A percentile compares a stretch with the other conserved stretches of the same genome.
Evolutionary conservation across 208 protist species (phyloP).

Genomic region (Herpetomonas muscarum): DNA sequence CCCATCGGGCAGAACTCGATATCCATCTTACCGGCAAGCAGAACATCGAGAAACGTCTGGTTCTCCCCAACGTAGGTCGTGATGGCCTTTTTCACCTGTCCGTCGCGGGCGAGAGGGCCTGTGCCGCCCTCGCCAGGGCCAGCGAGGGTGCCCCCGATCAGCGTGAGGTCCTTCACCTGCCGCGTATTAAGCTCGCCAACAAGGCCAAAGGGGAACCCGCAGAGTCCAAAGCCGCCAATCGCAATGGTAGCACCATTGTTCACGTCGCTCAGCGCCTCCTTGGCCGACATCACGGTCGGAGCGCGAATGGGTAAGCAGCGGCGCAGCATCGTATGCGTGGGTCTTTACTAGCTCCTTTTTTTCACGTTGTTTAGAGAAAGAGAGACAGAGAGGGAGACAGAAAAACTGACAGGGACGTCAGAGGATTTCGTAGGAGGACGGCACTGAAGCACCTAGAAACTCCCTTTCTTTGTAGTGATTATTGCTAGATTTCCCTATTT

Average conservation of each 20-base stretch:
- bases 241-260: constrained; percentile 42
- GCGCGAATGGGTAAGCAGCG: constrained; percentile 5
- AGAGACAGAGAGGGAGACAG: too few relatives aligned
- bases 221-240: constrained; percentile 90
- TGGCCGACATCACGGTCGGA: constrained; percentile 19
- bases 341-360: too few relatives aligned
- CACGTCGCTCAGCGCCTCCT: constrained; percentile 55
- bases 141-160: constrained; percentile 83
- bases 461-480: too few relatives aligned
- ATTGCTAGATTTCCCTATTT: too few relatives aligned
- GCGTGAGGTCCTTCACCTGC: constrained; percentile 69
- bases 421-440: too few relatives aligned
- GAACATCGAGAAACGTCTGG: constrained; percentile 73
- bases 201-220: constrained; percentile 86
- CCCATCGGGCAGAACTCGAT: constrained; percentile 94
- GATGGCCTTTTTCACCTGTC: constrained; percentile 67
- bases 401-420: too few relatives aligned
- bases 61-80: constrained; percentile 94
- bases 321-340: constrained; percentile 13
- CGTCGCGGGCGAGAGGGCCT: constrained; percentile 83
- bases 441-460: too few relatives aligned
- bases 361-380: too few relatives aligned
- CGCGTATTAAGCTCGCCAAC: constrained; percentile 56
- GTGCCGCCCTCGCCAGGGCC: constrained; percentile 80
- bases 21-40: constrained; percentile 88